Conservation (phyloP, 208 protist genomes). For the Trypanosoma caninum region DNA sequence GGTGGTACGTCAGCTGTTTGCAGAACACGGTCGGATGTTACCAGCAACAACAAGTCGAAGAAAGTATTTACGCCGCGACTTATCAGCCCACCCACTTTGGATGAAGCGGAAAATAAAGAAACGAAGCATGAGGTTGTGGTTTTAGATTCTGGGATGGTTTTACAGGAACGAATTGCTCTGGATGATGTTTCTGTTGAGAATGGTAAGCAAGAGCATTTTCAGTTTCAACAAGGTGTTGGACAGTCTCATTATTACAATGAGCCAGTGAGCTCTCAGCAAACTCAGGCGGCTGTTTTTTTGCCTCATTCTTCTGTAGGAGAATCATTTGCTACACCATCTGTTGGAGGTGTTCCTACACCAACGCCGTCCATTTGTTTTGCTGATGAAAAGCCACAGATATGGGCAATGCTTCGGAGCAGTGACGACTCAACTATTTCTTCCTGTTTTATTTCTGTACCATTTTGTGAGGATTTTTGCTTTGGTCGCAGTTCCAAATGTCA, state of each 20-base stretch:
- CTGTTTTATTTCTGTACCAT: slow-evolving; percentile 43
- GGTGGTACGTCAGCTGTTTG: not conserved
- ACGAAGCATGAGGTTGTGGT: not conserved
- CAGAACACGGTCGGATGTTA: not conserved
- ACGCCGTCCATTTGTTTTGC: not conserved
- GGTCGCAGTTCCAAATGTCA: slow-evolving; percentile 87
- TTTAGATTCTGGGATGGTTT: not conserved
- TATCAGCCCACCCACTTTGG: slow-evolving; percentile 11
- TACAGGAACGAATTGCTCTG: too few relatives aligned
- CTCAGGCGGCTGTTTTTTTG: too few relatives aligned
- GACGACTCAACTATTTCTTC: slow-evolving; percentile 79
- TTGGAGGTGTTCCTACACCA: not conserved
- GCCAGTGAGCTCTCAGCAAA: too few relatives aligned
- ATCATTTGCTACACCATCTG: not conserved
- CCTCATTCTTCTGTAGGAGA: slow-evolving; percentile 14
- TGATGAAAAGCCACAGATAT: slow-evolving; percentile 27
- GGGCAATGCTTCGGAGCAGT: slow-evolving; percentile 69
- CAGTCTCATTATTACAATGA: too few relatives aligned
- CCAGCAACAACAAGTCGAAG: not conserved
- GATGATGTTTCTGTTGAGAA: too few relatives aligned
- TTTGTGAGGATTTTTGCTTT: slow-evolving; percentile 65
- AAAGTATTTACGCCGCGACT: not conserved
- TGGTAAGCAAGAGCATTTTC: too few relatives aligned
- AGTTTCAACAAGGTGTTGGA: too few relatives aligned
- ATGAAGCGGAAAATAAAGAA: not conserved